Base-by-base conservation (phyloP, 1,284 basidiomycete genomes). In the Wallemia ichthyophaga region DNA sequence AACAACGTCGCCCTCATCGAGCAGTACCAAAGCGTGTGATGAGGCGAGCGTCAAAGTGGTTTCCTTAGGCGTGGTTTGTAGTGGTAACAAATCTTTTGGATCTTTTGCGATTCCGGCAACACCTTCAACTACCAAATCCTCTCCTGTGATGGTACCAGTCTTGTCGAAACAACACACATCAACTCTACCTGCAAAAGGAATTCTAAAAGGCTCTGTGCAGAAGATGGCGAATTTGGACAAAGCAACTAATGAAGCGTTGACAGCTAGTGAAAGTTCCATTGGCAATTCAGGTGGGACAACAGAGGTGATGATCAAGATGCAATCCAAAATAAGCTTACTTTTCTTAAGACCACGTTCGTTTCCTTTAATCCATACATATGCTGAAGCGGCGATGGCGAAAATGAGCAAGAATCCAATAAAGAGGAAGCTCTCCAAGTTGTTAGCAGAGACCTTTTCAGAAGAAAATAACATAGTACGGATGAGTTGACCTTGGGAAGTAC, bases 121-220 rank as follows among this genome's bases (percentile, higher is more conserved):
- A 62, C 89, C 91, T 69, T 95, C 87, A 0, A 94, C 76, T 15
- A 94, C 86, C n/a, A 95, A 72, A 69, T 89, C 82, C 69, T 94
- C 88, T 0, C 86, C 85, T 0, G 89, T 95, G 63, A 95, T 92
- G 0, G 89, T 95, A 27, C 89, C 91, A 0, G 89, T 95, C 75
- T 95, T 95, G 72, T 95, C 89, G 65, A 95, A 95, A 71, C 91
- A 95, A 70, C 89, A 95, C 13, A 95, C 83, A 64, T 95, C 89
- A 3, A 95, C 87, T 27, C 85, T 78, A 5, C 91, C 89, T 11
- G 89, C 89, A 62, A 75, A 84, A 0, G 91, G 88, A 64, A 95
- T 95, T 25, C 91, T 79, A 78, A 95, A 95, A 0, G 89, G 89
- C 67, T 95, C 89, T 13, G 89, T 95, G 68, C 89, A 95, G 73